These are phyloP conservation scores for Pseudomonodictys pantanalensis DNA, from an alignment of 495 filamentous ascomycete species.

Conservation along the genomic window DNA sequence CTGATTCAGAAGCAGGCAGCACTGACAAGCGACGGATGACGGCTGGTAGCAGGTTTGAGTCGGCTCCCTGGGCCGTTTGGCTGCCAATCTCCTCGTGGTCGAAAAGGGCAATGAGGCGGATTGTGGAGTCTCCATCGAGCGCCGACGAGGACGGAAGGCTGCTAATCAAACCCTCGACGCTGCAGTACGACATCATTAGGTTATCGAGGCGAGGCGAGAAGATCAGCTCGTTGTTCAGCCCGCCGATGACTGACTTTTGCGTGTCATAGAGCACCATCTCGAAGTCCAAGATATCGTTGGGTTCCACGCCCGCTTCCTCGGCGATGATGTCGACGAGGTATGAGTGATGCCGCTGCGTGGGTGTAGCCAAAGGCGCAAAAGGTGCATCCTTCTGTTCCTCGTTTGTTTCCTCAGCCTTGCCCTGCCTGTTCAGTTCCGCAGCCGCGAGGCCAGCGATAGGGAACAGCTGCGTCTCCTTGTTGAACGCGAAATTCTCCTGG, in stretches of 20 bases:
- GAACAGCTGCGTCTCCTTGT: slow-evolving; percentile 94
- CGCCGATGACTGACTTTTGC: slow-evolving; percentile 83
- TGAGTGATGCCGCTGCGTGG: slow-evolving; percentile 84
- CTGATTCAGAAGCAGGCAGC: slow-evolving; percentile 53
- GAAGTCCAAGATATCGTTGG: slow-evolving; percentile 80
- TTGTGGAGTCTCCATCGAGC: slow-evolving; percentile 71
- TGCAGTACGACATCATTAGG: slow-evolving; percentile 90
- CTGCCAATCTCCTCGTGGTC: slow-evolving; percentile 98
- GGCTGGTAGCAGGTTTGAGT: slow-evolving; percentile 86
- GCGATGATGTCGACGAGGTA: slow-evolving; percentile 82
- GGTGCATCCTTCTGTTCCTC: slow-evolving; percentile 41
- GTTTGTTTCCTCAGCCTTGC: slow-evolving; percentile 46
- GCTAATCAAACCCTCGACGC: slow-evolving; percentile 73
- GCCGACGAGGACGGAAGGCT: slow-evolving; percentile 61
- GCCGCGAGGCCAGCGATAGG: slow-evolving; percentile 86
- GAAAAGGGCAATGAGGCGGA: slow-evolving; percentile 87
- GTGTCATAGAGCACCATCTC: slow-evolving; percentile 96
- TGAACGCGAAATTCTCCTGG: slow-evolving; percentile 79
- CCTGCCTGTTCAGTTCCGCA: slow-evolving; percentile 78
- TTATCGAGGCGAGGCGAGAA: slow-evolving; percentile 93
- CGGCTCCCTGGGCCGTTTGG: slow-evolving; percentile 83
- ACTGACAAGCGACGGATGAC: slow-evolving; percentile 85
- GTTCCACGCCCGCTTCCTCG: slow-evolving; percentile 65
- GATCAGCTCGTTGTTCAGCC: slow-evolving; percentile 89
- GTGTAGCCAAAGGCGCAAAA: slow-evolving; percentile 69